Evolutionary conservation across 331 rosid genomes (phyloP), one percentile per base, ranked within the genome.

Genomic region (Malus hybrid): DNA sequence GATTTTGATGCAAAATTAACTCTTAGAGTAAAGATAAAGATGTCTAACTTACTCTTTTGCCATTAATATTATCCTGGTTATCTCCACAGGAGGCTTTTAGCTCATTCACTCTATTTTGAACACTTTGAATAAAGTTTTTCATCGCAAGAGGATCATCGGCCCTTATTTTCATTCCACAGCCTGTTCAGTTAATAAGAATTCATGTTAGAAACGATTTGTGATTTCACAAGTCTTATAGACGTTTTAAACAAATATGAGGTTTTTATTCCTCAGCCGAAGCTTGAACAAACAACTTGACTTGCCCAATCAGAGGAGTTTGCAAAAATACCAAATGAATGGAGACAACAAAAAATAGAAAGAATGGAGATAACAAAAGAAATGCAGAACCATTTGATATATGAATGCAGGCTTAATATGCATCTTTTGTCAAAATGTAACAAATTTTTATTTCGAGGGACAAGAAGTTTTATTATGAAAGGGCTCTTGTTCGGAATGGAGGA

Each of bases 101-200:
- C 82, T 91, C 91, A 19, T 85, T 89, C 72, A 88, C 84, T 63
- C 88, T 88, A 78, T 82, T 84, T 70, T 93, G 98, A 82, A 93
- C 85, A 84, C 82, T 79, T 16, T 67, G 61, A 82, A 93, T 90
- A 78, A 93, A 93, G 81, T 72, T 55, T 79, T 93, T 93, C 98
- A 93, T 89, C 46, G 95, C 83, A 84, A 80, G 69, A 67, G 97
- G 98, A 85, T 93, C 98, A 79, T 88, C 97, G 32, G 86, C 89
- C 85, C 98, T 87, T 74, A 93, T 84, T 88, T 91, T 93, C 98
- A 93, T 93, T 78, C 98, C 98, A 89, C 97, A 89, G 65, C 89
- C 98, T 93, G 70, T 72, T 57, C 52, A 81, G 65, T 78, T 58
- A 70, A 66, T 7, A 60, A 63, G 36, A 57, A 32, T 66, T 48